Base-by-base conservation (phyloP, 1,284 basidiomycete species). In the Cryptococcus sp. region DNA sequence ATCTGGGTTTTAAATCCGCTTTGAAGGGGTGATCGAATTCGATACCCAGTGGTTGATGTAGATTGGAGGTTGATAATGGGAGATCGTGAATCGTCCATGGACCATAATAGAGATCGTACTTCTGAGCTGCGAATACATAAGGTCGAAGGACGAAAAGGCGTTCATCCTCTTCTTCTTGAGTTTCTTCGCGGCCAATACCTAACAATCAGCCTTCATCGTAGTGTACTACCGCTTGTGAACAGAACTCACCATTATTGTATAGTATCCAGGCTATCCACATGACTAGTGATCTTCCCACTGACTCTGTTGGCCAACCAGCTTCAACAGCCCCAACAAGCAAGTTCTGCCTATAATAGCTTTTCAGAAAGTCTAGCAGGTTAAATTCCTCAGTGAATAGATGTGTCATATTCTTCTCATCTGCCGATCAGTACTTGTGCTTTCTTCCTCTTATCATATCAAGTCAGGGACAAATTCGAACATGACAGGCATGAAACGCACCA, bases 391-490 rank as follows among this genome's bases (percentile, higher is more conserved):
- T 75, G 34, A 77, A 57, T 46, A 89, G 78, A 66, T 85, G 85
- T 2, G 64, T 70, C 23, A 79, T 72, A 66, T 90, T 90, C 70
- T 81, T 82, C 28, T 85, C 86, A 67, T 90, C 76, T 74, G 52
- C 16, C 18, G 2, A 46, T 46, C 45, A 46, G 42, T 14, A 28
- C 32, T 21, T 25, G 42, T 43, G 11, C 23, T 9, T 25, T 19
- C 42, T 37, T 45, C 22, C 45, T 49, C 51, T 13, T 19, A 13
- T 44, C 34, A 4, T 18, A 39, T 4, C 16, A 28, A 21, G 28
- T 19, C 42, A 21, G 5, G 14, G 24, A 10, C 34, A 10, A 10
- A 10, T n/a, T 10, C 10, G 34, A n/a, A n/a, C 10, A 36, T n/a
- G n/a, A n/a, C 10, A 10, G n/a, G 11, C 7, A 18, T 18, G 4